Evolutionary conservation across 2,329 filamentous ascomycete species (phyloP).

Genomic region (Aspergillus sclerotialis): DNA sequence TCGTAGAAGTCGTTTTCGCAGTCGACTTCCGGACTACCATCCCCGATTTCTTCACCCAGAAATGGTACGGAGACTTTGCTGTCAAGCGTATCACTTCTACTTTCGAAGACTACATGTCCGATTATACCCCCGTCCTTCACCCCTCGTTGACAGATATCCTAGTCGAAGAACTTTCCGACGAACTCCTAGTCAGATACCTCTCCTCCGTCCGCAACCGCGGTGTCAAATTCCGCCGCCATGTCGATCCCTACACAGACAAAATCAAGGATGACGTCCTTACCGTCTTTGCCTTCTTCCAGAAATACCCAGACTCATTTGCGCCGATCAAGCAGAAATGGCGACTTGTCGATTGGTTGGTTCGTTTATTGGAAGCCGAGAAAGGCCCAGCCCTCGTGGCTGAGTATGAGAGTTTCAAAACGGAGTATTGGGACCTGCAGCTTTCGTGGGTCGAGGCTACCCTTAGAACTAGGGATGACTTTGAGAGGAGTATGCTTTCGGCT

Average conservation of each 20-base stretch:
- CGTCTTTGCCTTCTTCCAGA: slow-evolving; percentile 81
- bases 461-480: slow-evolving; percentile 84
- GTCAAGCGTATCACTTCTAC: slow-evolving; percentile 94
- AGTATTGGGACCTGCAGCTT: slow-evolving; percentile 91
- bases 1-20: slow-evolving; percentile 78
- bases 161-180: slow-evolving; percentile 86
- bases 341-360: slow-evolving; percentile 76
- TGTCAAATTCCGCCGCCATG: slow-evolving; percentile 72
- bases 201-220: slow-evolving; percentile 79
- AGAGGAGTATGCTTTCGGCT: slow-evolving; percentile 76
- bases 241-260: slow-evolving; percentile 83
- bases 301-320: slow-evolving; percentile 62
- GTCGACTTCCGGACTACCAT: slow-evolving; percentile 83
- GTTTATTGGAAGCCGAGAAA: slow-evolving; percentile 68
- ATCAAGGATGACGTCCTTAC: slow-evolving; percentile 88
- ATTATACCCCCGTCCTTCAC: slow-evolving; percentile 79
- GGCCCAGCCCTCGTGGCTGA: slow-evolving; percentile 65
- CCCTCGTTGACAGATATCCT: slow-evolving; percentile 85
- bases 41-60: slow-evolving; percentile 80
- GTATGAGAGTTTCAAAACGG: slow-evolving; percentile 74
- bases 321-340: slow-evolving; percentile 89
- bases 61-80: slow-evolving; percentile 79
- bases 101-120: slow-evolving; percentile 87
- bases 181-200: slow-evolving; percentile 81
- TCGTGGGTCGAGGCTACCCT: slow-evolving; percentile 93